Evolutionary conservation across 1,284 basidiomycete species (phyloP), one percentile per base, ranked within the genome.

Genomic region (Ceratobasidium sp.): DNA sequence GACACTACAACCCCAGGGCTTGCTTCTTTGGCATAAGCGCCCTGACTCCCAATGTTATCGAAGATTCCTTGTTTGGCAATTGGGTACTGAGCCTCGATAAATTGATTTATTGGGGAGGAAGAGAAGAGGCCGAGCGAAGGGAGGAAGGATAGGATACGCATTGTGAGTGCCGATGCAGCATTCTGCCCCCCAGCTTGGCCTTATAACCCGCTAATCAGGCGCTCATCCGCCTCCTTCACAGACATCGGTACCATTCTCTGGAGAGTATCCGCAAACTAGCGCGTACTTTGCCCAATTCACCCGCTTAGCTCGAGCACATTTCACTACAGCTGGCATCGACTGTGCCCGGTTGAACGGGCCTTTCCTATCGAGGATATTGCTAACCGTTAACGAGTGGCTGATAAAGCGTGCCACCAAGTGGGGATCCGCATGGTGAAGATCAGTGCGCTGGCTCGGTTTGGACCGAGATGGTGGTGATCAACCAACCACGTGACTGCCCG

Each of bases 31-130:
- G 64, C 64, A 55, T 55, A 67, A 26, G 50, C 52, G 21, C 64
- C 64, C 23, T 55, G 16, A 36, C 64, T 67, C 34, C 64, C 64
- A 43, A 67, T 67, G n/a, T 67, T 67, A 21, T 67, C 64, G 12
- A 67, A 36, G 9, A 67, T 55, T 5, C 64, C 64, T 16, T 14
- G 16, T 32, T 55, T 67, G 23, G 64, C 64, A n/a, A 67, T 26
- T 4, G 64, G 64, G 21, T 67, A 67, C 30, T 67, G 64, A 18
- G 34, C 34, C 16, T 67, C 26, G 21, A 67, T 67, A 21, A 67
- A 67, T 21, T 36, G 46, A 21, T 21, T 28, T 21, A 67, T 67
- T 2, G 64, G 48, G 43, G 14, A 23, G 26, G 23, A 46, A 1
- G 39, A 23, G 34, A 59, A 39, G 32, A 21, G 12, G 3, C 30